These are phyloP conservation scores for Lasiosphaeria ovina DNA, from an alignment of 495 filamentous ascomycete species.

Conservation along the genomic window DNA sequence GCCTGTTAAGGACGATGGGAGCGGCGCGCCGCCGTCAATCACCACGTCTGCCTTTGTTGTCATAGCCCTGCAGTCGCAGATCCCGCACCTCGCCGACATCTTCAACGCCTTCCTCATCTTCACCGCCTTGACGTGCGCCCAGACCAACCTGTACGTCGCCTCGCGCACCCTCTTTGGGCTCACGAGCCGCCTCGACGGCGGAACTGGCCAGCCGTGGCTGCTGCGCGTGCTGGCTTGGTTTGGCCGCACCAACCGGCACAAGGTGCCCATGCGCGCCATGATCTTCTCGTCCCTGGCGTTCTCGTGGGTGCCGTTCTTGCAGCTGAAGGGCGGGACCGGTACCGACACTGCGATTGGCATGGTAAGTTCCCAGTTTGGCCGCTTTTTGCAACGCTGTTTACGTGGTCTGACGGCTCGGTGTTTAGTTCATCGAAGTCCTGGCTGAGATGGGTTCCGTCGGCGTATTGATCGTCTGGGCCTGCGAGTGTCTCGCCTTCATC, in stretches of 20 bases:
- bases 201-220: constrained; percentile 27
- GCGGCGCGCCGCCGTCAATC: constrained; percentile 1
- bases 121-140: constrained; percentile 28
- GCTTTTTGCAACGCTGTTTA: neutral
- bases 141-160: constrained; percentile 43
- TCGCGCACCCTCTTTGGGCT: constrained; percentile 43
- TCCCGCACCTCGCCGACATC: constrained; percentile 8
- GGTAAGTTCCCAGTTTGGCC: neutral
- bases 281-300: constrained; percentile 31
- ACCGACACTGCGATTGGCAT: constrained; percentile 5
- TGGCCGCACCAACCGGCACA: constrained; percentile 39
- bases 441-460: constrained; percentile 34
- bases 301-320: constrained; percentile 29
- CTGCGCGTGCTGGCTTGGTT: constrained; percentile 27
- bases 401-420: neutral
- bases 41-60: constrained; percentile 40
- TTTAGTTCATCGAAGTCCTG: constrained; percentile 36
- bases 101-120: constrained; percentile 29
- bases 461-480: constrained; percentile 40
- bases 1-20: neutral
- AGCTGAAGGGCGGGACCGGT: constrained; percentile 20
- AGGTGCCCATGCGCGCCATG: constrained; percentile 43
- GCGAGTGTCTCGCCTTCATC: constrained; percentile 45
- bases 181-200: constrained; percentile 30
- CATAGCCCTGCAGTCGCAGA: constrained; percentile 26